Conservation (phyloP, 495 filamentous ascomycete genomes). For the Hypoxylon intermedium region DNA sequence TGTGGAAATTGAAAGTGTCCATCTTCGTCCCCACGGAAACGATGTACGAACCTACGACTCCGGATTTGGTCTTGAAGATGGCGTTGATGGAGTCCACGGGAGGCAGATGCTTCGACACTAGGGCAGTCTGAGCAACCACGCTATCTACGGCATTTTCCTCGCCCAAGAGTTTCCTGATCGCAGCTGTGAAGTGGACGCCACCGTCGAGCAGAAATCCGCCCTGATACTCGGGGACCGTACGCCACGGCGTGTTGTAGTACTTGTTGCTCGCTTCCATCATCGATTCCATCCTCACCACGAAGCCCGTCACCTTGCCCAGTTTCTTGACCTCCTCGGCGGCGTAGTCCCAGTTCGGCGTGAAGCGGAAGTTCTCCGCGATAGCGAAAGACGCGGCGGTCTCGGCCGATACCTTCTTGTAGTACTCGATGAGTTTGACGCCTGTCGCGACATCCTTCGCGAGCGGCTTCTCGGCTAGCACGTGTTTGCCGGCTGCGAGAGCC, state of each 20-base stretch:
- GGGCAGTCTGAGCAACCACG: conserved; percentile 65
- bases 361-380: conserved; percentile 82
- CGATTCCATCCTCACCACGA: conserved; percentile 62
- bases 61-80: conserved; percentile 63
- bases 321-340: conserved; percentile 63
- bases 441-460: conserved; percentile 70
- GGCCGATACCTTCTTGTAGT: conserved; percentile 60
- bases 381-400: conserved; percentile 60
- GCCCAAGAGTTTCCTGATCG: conserved; percentile 65
- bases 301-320: conserved; percentile 70
- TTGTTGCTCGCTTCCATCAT: conserved; percentile 58
- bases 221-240: conserved; percentile 73
- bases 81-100: conserved; percentile 80
- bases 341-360: conserved; percentile 62
- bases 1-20: conserved; percentile 53
- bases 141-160: conserved; percentile 55
- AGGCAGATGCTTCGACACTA: conserved; percentile 67
- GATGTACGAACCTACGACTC: conserved; percentile 67
- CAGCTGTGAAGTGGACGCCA: conserved; percentile 76
- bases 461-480: conserved; percentile 85
- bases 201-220: conserved; percentile 82
- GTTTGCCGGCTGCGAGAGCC: conserved; percentile 73
- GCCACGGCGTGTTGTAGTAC: conserved; percentile 72
- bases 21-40: conserved; percentile 71
- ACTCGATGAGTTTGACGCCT: conserved; percentile 67